A percentile compares a stretch with the other conserved stretches of the same genome.
Conservation (phyloP, 1,284 basidiomycete genomes). For the Malassezia arunalokei region DNA sequence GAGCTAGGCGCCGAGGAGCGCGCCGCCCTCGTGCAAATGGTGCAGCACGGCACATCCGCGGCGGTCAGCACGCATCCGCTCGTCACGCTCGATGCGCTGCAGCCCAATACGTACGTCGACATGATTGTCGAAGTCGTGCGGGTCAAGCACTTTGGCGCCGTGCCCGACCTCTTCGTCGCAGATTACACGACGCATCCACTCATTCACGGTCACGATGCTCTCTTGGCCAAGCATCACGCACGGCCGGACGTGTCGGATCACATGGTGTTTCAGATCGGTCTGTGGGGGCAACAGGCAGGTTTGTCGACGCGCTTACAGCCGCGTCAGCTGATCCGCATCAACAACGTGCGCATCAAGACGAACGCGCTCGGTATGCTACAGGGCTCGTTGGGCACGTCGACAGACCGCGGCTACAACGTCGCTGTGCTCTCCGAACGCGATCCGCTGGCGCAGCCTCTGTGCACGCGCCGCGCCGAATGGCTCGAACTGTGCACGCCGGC, state of each 20-base stretch:
- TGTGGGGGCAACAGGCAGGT: conserved; percentile 29
- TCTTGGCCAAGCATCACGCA: conserved; percentile 14
- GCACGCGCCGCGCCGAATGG: conserved; percentile 1
- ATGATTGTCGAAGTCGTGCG: conserved; percentile 30
- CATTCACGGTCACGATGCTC: conserved; percentile 23
- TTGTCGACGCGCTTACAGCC: conserved; percentile 22
- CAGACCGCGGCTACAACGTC: conserved; percentile 25
- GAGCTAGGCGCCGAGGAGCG: conserved; percentile 7
- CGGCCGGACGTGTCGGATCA: conserved; percentile 14
- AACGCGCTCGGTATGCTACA: conserved; percentile 22
- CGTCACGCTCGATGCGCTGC: conserved; percentile 16
- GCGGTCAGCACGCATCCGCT: conserved; percentile 14
- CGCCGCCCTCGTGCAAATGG: conserved; percentile 13
- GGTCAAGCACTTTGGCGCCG: conserved; percentile 21
- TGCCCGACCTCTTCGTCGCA: conserved; percentile 34
- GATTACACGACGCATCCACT: conserved; percentile 29
- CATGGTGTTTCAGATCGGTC: conserved; percentile 27
- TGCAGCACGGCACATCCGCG: conserved; percentile 8
- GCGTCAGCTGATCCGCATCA: conserved; percentile 28
- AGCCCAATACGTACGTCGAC: conserved; percentile 26
- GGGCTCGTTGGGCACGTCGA: conserved; percentile 24
- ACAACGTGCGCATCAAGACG: conserved; percentile 25
- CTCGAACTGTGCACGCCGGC: not conserved
- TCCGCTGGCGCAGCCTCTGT: not conserved
- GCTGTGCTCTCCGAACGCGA: not conserved